Conservation (phyloP, 73 alveolate genomes). For the Paramecium bursaria region DNA sequence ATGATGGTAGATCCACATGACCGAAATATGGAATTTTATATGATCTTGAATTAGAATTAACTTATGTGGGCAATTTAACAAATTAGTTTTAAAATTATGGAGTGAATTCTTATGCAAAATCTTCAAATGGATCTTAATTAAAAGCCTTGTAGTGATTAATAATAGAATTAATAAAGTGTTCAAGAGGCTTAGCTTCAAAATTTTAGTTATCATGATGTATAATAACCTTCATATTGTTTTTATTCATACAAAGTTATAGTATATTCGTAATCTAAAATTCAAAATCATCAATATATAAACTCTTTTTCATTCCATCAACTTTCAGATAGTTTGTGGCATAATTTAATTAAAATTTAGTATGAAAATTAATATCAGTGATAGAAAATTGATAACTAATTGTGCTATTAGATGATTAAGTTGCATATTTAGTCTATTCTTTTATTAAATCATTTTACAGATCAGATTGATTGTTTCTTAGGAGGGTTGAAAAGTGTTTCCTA, state of each 20-base stretch:
- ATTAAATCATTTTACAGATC: constrained; percentile 17
- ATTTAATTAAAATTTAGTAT: constrained; percentile 55
- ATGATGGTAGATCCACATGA: constrained; percentile 68
- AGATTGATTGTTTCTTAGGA: constrained; percentile 38
- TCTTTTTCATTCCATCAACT: not conserved
- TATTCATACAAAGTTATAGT: constrained; percentile 34
- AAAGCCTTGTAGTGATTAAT: not conserved
- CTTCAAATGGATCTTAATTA: not conserved
- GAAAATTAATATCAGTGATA: not conserved
- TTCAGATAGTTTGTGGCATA: constrained; percentile 49
- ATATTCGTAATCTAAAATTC: constrained; percentile 48
- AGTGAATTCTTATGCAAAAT: constrained; percentile 1
- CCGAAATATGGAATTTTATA: constrained; percentile 72
- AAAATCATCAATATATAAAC: constrained; percentile 60
- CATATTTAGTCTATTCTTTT: constrained; percentile 54
- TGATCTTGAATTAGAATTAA: constrained; percentile 80
- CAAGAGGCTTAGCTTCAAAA: not conserved
- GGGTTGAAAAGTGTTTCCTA: constrained; percentile 50
- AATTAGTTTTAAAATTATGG: constrained; percentile 69
- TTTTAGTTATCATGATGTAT: constrained; percentile 55
- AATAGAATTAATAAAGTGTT: not conserved
- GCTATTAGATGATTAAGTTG: constrained; percentile 2
- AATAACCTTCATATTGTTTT: constrained; percentile 40
- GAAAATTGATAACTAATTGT: not conserved
- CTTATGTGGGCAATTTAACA: constrained; percentile 82